These are phyloP conservation scores for Pestalotiopsis sp. DNA, from an alignment of 2,329 filamentous ascomycete genomes.

Conservation along the genomic window DNA sequence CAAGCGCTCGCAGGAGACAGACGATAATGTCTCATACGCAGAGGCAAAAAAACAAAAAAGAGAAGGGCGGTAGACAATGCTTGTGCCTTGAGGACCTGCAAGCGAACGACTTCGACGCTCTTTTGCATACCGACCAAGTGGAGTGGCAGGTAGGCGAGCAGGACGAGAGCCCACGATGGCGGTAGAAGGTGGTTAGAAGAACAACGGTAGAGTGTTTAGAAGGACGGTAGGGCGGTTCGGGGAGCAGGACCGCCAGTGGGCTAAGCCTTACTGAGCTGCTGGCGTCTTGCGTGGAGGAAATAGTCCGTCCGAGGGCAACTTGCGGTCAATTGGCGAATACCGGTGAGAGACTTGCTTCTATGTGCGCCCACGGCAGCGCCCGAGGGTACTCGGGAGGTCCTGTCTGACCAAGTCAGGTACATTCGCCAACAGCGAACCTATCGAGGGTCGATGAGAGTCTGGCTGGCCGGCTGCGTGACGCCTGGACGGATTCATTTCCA, in stretches of 20 bases:
- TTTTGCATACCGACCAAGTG: background rate
- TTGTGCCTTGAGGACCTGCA: background rate
- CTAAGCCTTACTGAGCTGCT: constrained; percentile 11
- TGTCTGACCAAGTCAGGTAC: background rate
- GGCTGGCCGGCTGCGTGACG: background rate
- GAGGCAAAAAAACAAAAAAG: background rate
- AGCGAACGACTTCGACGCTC: background rate
- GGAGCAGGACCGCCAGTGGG: background rate
- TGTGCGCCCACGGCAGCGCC: background rate
- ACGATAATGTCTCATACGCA: background rate
- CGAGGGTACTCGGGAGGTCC: background rate
- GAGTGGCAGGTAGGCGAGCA: background rate
- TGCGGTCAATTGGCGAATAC: constrained; percentile 10
- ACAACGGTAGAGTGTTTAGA: constrained; percentile 1
- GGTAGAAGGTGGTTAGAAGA: constrained; percentile 10
- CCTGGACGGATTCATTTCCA: background rate
- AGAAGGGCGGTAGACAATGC: background rate
- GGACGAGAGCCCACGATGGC: background rate
- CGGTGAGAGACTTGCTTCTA: background rate
- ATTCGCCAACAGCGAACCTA: background rate
- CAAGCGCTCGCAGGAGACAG: background rate
- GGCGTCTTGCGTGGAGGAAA: constrained; percentile 6
- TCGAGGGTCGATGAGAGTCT: background rate
- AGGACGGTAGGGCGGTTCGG: background rate
- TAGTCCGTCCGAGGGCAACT: constrained; percentile 5